Percentiles rank a stretch among this genome's conserved stretches.
Conservation (phyloP, 805 yeast genomes). For the Starmerella etchellsii region DNA sequence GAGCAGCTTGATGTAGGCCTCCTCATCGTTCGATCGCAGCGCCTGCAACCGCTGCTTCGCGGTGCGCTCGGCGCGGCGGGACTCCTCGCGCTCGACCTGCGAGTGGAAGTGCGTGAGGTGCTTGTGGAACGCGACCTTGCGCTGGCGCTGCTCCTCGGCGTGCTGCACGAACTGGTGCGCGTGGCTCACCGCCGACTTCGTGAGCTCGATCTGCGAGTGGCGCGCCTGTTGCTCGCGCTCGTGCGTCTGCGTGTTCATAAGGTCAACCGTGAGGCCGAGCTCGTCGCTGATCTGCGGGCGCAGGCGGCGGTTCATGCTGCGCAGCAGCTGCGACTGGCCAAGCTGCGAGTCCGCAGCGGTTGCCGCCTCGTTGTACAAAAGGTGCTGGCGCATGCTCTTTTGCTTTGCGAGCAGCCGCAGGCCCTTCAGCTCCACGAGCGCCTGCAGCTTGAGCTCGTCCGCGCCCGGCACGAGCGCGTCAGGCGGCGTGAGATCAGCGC, state of each 20-base stretch:
- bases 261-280: constrained; percentile 46
- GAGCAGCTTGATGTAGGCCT: constrained; percentile 84
- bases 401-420: constrained; percentile 68
- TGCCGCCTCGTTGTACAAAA: constrained; percentile 62
- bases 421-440: constrained; percentile 45
- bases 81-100: constrained; percentile 79
- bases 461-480: constrained; percentile 20
- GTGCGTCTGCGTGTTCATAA: constrained; percentile 30
- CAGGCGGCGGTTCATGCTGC: constrained; percentile 73
- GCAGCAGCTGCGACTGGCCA: constrained; percentile 48
- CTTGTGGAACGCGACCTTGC: constrained; percentile 22
- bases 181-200: constrained; percentile 22
- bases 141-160: constrained; percentile 17
- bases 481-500: constrained; percentile 21
- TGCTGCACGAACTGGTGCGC: constrained; percentile 21
- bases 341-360: constrained; percentile 45
- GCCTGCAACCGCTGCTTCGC: constrained; percentile 98
- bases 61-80: constrained; percentile 73
- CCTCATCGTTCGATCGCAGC: constrained; percentile 90
- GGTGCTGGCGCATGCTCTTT: constrained; percentile 71
- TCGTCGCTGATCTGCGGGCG: constrained; percentile 48
- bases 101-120: constrained; percentile 43
- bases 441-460: constrained; percentile 31
- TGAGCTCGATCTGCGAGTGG: constrained; percentile 25
- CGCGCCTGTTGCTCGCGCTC: constrained; percentile 32